phyloP scores from a whole-genome alignment of 2,329 filamentous ascomycete species.

The Elsinoe arachidis region DNA sequence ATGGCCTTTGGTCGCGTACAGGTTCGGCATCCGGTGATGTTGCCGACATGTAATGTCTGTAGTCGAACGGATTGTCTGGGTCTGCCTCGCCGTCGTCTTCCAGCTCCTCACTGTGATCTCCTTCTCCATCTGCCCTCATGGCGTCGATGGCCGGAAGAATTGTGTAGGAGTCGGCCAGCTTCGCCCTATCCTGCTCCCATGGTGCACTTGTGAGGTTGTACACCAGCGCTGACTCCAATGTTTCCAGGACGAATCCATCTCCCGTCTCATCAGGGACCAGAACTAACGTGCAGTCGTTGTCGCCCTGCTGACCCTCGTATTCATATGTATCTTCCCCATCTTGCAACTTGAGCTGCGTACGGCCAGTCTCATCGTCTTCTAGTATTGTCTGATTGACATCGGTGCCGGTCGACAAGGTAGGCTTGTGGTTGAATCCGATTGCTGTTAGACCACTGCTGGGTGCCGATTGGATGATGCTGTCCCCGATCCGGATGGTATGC shows the following conservation, averaged over 20 bases:
- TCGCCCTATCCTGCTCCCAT: conserved; percentile 53
- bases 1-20: conserved; percentile 18
- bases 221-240: conserved; percentile 70
- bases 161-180: conserved; percentile 57
- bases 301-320: conserved; percentile 32
- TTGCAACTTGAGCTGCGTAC: conserved; percentile 18
- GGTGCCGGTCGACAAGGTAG: conserved; percentile 26
- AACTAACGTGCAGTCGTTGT: conserved; percentile 64
- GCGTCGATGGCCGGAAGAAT: conserved; percentile 33
- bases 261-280: conserved; percentile 68
- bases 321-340: conserved; percentile 28
- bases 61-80: conserved; percentile 40
- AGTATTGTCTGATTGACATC: conserved; percentile 22
- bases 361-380: conserved; percentile 18
- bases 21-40: conserved; percentile 19
- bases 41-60: conserved; percentile 35
- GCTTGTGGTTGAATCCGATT: conserved; percentile 38
- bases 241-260: conserved; percentile 73
- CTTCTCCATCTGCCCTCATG: conserved; percentile 15
- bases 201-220: conserved; percentile 75
- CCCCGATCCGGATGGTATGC: conserved; percentile 14
- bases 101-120: conserved; percentile 24
- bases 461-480: neutral
- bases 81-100: conserved; percentile 33
- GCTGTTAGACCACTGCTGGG: conserved; percentile 13